A percentile compares a stretch with the other conserved stretches of the same genome.
These are phyloP conservation scores for Sordariomycetes sp. DNA, from an alignment of 2,329 filamentous ascomycete species.

Conservation along the genomic window DNA sequence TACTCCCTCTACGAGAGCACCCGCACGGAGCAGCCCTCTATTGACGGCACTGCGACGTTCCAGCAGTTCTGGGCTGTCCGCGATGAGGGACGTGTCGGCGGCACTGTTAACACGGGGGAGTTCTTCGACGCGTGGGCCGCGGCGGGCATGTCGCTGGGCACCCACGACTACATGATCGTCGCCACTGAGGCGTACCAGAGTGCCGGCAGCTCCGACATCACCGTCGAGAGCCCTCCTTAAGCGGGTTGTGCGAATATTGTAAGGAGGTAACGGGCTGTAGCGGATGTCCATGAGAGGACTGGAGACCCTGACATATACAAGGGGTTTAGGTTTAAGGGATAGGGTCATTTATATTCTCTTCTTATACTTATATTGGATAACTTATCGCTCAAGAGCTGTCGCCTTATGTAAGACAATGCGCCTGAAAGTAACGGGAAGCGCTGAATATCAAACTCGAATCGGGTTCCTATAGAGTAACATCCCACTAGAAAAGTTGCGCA, in stretches of 20 bases:
- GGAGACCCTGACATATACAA: too few species aligned
- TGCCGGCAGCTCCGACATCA: conserved; percentile 35
- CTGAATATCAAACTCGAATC: too few species aligned
- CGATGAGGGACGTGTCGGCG: conserved; percentile 33
- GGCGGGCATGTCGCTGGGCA: conserved; percentile 35
- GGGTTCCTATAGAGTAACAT: too few species aligned
- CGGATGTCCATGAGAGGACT: too few species aligned
- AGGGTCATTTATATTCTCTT: too few species aligned
- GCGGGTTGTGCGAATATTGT: not conserved
- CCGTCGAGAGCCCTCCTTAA: conserved; percentile 18
- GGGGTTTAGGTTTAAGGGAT: too few species aligned
- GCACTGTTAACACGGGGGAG: conserved; percentile 35
- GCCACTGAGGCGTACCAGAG: conserved; percentile 43
- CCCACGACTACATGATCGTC: conserved; percentile 41
- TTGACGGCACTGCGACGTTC: conserved; percentile 37
- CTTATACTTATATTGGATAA: too few species aligned
- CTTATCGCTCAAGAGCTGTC: too few species aligned
- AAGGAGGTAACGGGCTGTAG: too few species aligned
- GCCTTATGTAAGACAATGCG: too few species aligned
- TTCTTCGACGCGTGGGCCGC: conserved; percentile 43
- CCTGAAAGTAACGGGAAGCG: too few species aligned
- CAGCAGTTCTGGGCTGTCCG: conserved; percentile 43
- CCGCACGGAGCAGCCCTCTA: conserved; percentile 31
- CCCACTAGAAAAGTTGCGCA: too few species aligned
- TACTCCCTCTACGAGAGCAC: conserved; percentile 26